Conservation (phyloP, 176 grass and related monocot genomes). For the Lolium perenne region DNA sequence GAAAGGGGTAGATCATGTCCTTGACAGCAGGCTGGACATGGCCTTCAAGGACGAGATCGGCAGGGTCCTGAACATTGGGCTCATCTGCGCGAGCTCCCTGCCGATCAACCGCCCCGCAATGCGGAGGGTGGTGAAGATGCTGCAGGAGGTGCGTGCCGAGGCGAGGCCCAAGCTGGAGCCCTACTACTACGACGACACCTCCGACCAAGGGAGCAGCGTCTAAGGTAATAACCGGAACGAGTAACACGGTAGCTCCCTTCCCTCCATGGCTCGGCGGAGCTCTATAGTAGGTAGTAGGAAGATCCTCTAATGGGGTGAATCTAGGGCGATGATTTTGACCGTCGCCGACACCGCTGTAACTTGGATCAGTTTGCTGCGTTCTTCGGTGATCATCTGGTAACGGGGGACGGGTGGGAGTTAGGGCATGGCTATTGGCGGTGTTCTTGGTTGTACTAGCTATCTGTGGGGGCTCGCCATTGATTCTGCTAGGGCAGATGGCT, state of each 20-base stretch:
- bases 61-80: conserved; percentile 68
- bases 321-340: conserved; percentile 1
- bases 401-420: conserved; percentile 12
- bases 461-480: conserved; percentile 28
- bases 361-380: conserved; percentile 1
- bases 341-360: no score
- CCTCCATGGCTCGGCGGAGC: background rate
- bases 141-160: conserved; percentile 59
- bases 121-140: conserved; percentile 90
- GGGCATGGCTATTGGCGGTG: conserved; percentile 25
- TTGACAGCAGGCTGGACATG: conserved; percentile 67
- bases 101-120: conserved; percentile 86
- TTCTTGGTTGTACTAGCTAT: conserved; percentile 36
- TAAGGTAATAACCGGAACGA: background rate
- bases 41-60: conserved; percentile 61
- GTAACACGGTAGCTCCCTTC: conserved; percentile 6
- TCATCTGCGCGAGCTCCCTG: conserved; percentile 79
- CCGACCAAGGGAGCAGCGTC: conserved; percentile 58
- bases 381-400: conserved; percentile 2
- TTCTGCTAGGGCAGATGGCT: conserved; percentile 26
- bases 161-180: conserved; percentile 45
- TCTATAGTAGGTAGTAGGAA: conserved; percentile 14
- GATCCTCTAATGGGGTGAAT: background rate
- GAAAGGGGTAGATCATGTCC: conserved; percentile 59
- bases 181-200: conserved; percentile 61